Evolutionary conservation across 352 stramenopile species (phyloP).

Genomic region (Globisporangium mamillatum): DNA sequence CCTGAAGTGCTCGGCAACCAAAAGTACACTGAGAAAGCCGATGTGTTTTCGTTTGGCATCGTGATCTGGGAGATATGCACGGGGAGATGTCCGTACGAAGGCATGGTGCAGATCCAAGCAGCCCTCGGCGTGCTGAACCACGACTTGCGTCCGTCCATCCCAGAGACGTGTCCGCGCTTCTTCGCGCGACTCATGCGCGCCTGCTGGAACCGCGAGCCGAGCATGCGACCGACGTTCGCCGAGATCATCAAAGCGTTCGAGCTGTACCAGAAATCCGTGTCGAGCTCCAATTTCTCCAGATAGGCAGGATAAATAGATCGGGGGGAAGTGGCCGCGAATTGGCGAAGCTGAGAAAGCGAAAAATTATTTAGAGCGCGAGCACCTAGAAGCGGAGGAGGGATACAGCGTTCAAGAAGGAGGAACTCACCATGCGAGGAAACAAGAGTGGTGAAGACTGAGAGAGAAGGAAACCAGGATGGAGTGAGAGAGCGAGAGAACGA

Average conservation of each 20-base stretch:
- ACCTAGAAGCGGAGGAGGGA: not conserved
- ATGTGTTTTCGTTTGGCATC: slow-evolving; percentile 93
- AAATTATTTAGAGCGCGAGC: slow-evolving; percentile 12
- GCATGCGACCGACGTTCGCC: slow-evolving; percentile 65
- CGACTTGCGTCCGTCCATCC: slow-evolving; percentile 66
- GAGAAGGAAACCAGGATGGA: not conserved
- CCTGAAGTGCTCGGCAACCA: slow-evolving; percentile 86
- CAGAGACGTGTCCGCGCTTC: slow-evolving; percentile 57
- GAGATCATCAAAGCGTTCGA: slow-evolving; percentile 58
- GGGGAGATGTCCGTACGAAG: slow-evolving; percentile 85
- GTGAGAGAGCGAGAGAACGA: not conserved
- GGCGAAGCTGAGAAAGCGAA: slow-evolving; percentile 6
- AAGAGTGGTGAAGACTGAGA: not conserved
- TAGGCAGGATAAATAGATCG: slow-evolving; percentile 10
- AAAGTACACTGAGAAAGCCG: slow-evolving; percentile 92
- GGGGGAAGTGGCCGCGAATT: not conserved
- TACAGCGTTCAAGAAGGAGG: slow-evolving; percentile 7
- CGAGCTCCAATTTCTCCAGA: slow-evolving; percentile 11
- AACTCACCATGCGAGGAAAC: not conserved
- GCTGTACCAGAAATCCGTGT: slow-evolving; percentile 25
- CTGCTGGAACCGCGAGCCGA: slow-evolving; percentile 77
- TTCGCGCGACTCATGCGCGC: slow-evolving; percentile 72
- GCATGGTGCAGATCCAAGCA: slow-evolving; percentile 87
- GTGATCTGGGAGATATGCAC: slow-evolving; percentile 94
- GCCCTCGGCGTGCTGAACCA: slow-evolving; percentile 80